Conservation (phyloP, 176 grass and related monocot genomes). For the Bolboschoenus planiculmis region DNA sequence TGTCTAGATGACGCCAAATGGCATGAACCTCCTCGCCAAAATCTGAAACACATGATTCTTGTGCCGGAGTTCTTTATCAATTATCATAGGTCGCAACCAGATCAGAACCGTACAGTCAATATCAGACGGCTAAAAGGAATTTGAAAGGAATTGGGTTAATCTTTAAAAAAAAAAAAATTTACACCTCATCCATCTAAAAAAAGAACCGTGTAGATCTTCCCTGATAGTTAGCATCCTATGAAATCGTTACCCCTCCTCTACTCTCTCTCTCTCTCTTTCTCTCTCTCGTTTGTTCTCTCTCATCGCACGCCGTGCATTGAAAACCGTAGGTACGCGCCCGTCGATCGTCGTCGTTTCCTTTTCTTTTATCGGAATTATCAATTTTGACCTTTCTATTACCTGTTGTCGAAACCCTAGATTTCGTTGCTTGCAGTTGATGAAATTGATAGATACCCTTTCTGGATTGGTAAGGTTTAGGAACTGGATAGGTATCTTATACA, state of each 20-base stretch:
- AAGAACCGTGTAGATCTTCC: too few relatives aligned
- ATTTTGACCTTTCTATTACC: background rate
- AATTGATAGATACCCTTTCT: background rate
- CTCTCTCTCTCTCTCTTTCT: background rate
- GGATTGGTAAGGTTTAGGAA: background rate
- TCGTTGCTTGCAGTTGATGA: background rate
- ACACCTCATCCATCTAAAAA: too few relatives aligned
- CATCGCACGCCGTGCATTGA: background rate
- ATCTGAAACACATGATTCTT: too few relatives aligned
- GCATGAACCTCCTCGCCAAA: too few relatives aligned
- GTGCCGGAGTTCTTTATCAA: too few relatives aligned
- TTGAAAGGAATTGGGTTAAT: too few relatives aligned
- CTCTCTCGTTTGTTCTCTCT: background rate
- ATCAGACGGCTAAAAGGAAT: too few relatives aligned
- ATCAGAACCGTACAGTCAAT: too few relatives aligned
- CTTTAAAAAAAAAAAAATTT: too few relatives aligned
- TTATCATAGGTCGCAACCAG: too few relatives aligned
- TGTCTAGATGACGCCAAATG: too few relatives aligned
- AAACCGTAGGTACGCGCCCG: background rate
- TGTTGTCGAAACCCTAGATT: background rate
- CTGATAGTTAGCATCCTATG: too few relatives aligned
- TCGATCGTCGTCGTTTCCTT: background rate
- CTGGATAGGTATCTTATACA: background rate
- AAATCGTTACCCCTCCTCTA: background rate
- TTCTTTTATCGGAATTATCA: background rate